A percentile compares a stretch with the other conserved stretches of the same genome.
Evolutionary conservation across 2,329 filamentous ascomycete species (phyloP).

Genomic region (Cladosporium sp.): DNA sequence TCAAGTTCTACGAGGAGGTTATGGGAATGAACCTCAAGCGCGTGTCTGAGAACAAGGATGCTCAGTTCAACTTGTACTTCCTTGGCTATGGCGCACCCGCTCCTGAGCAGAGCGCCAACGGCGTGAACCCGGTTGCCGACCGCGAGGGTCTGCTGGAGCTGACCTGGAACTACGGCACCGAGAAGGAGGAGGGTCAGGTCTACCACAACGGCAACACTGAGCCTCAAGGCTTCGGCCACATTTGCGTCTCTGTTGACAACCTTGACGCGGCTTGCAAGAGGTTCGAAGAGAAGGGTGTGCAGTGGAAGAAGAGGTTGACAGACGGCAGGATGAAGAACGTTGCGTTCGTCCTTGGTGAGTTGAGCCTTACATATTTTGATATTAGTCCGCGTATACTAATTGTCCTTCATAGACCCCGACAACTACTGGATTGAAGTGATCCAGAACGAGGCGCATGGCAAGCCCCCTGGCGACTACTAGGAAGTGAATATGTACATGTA

Average conservation of each 20-base stretch:
- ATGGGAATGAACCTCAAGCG: conserved; percentile 85
- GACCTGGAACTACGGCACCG: conserved; percentile 80
- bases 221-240: conserved; percentile 92
- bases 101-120: conserved; percentile 55
- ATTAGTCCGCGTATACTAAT: background rate
- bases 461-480: conserved; percentile 23
- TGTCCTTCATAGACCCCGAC: conserved; percentile 59
- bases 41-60: conserved; percentile 67
- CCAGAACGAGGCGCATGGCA: conserved; percentile 71
- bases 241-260: conserved; percentile 84
- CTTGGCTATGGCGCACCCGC: conserved; percentile 66
- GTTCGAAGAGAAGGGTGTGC: conserved; percentile 77
- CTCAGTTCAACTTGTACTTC: conserved; percentile 89
- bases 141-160: conserved; percentile 86
- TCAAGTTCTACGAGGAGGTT: conserved; percentile 65
- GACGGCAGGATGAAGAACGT: conserved; percentile 90
- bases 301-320: conserved; percentile 93
- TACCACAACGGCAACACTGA: conserved; percentile 93
- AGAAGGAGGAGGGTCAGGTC: conserved; percentile 78
- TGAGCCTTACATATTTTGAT: background rate
- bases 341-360: conserved; percentile 74
- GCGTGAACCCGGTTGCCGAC: conserved; percentile 60
- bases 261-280: conserved; percentile 83
- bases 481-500: background rate
- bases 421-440: conserved; percentile 78